Base-by-base conservation (phyloP, 495 filamentous ascomycete genomes). In the Neurospora terricola region DNA sequence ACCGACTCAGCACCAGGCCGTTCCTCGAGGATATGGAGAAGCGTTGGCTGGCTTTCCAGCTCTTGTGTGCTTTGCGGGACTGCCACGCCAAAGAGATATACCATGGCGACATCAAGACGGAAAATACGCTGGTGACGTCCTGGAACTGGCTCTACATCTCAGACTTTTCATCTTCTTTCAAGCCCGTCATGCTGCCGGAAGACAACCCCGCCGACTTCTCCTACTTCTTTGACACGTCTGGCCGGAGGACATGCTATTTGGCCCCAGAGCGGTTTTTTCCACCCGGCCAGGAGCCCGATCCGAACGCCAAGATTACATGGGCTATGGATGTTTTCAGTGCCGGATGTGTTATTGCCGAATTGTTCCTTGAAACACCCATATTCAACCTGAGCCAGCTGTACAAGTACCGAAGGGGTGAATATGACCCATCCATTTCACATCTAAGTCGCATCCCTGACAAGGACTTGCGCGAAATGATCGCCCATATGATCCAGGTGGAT, bases 81-180 rank as follows among this genome's bases (percentile, higher is more conserved):
- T 97, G 93, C 76, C 96, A 99, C 81, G 85, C 91, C 54, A 86
- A 92, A n/a, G 92, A 94, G 73, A 86, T 98, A 70, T 98, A 92
- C 80, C 96, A 99, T 80, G 96, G 96, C 42, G 96, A 99, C 80
- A 98, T 99, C 82, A 99, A 99, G 83, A 94, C 96, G 0, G 95
- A 98, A 82, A 99, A 98, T 77, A 88, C 93, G 38, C 85, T 99
- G 69, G 94, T 98, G 54, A 99, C 96, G 1, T 97, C 96, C 36
- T 99, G 96, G 96, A 97, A 98, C 82, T 99, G 96, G 96, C 90
- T 99, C 16, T 98, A 98, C 80, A 88, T 99, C 12, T 89, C 94
- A 4, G 96, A 99, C 80, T 99, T 98, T 80, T 97, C 96, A 27
- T 92, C 93, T 5, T 92, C 92, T 2, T 98, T 97, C 84, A 99